Evolutionary conservation across 73 alveolate species (phyloP).

Genomic region (Urostyla sp.): DNA sequence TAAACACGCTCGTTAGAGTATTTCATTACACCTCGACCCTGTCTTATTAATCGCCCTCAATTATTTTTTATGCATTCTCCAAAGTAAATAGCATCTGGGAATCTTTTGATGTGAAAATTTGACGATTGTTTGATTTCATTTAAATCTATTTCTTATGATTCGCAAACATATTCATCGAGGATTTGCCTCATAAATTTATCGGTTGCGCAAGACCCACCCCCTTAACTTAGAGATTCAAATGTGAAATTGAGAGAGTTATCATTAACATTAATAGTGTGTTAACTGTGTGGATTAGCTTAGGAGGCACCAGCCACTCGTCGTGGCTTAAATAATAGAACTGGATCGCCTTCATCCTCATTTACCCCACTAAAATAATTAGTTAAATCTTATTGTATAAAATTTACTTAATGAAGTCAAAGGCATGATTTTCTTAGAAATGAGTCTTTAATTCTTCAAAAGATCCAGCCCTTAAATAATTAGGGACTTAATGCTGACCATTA

Average conservation of each 20-base stretch:
- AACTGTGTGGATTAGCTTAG: too few species aligned
- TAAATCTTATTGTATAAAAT: too few species aligned
- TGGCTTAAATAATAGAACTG: too few species aligned
- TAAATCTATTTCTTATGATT: constrained; percentile 14
- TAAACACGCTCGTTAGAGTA: constrained; percentile 14
- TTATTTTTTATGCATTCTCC: constrained; percentile 2
- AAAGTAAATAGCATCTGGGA: constrained; percentile 20
- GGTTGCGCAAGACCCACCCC: not conserved
- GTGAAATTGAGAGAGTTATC: constrained; percentile 17
- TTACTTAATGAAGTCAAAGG: too few species aligned
- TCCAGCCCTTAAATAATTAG: too few species aligned
- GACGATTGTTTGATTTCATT: not conserved
- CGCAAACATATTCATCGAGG: constrained; percentile 10
- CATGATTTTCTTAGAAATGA: too few species aligned
- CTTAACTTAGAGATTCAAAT: constrained; percentile 34
- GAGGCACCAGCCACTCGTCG: too few species aligned
- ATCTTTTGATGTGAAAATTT: not conserved
- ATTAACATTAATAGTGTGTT: too few species aligned
- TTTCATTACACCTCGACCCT: constrained; percentile 49
- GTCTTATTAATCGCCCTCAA: not conserved
- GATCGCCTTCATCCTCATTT: too few species aligned
- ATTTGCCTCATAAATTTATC: constrained; percentile 11
- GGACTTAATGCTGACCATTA: too few species aligned
- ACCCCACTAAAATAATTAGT: too few species aligned
- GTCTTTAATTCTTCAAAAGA: too few species aligned